Evolutionary conservation across 1,284 basidiomycete species (phyloP).

Genomic region (Ganoderma lingzhi): DNA sequence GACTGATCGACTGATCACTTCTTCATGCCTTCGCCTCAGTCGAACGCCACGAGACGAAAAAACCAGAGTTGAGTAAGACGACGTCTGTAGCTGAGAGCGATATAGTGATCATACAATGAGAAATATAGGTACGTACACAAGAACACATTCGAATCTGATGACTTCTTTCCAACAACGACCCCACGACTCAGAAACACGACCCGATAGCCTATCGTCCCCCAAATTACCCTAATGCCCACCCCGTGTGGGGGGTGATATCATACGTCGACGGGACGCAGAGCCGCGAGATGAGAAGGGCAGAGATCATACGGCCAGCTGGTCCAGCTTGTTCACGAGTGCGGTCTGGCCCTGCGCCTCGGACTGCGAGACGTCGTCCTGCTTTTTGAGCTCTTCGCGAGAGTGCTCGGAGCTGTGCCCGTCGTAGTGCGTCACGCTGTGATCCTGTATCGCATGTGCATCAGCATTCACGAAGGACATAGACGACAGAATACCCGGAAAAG

Average conservation of each 20-base stretch:
- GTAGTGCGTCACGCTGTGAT: constrained; percentile 57
- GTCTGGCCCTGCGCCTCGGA: constrained; percentile 28
- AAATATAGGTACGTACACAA: not conserved
- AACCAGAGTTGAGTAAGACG: no score
- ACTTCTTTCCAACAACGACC: not conserved
- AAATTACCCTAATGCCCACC: constrained; percentile 2
- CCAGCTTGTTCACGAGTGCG: constrained; percentile 34
- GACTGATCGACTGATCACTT: no score
- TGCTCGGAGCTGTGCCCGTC: constrained; percentile 42
- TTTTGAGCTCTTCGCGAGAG: constrained; percentile 36
- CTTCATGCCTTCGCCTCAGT: no score
- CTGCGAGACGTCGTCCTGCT: constrained; percentile 41
- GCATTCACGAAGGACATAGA: constrained; percentile 32
- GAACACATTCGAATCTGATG: not conserved
- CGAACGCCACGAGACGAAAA: no score
- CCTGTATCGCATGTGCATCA: constrained; percentile 41
- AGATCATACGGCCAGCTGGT: constrained; percentile 30
- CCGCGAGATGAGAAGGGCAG: not conserved
- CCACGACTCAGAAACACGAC: no score
- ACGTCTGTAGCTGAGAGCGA: not conserved
- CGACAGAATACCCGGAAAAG: no score
- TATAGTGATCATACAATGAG: constrained; percentile 1
- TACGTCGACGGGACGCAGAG: not conserved
- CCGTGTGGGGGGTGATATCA: constrained; percentile 2
- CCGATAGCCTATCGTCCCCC: not conserved